Conservation (phyloP, 345 rosid species). For the Hibiscus trionum region DNA sequence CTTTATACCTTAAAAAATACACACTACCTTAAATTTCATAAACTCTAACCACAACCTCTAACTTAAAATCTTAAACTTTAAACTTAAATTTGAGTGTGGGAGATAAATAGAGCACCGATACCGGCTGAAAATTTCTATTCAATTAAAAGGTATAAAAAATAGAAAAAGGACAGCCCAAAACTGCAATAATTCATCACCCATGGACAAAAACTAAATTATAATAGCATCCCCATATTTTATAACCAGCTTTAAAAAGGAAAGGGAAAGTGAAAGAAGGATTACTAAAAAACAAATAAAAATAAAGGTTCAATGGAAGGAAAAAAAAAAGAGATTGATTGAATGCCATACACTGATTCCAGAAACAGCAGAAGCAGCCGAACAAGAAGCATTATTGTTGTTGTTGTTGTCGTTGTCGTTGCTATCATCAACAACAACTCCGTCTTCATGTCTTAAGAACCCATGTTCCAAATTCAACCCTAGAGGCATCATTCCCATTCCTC, state of each 20-base stretch:
- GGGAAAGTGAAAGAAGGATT: slow-evolving; percentile 8
- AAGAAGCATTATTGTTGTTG: slow-evolving; percentile 24
- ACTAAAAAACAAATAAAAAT: neutral
- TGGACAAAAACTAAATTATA: neutral
- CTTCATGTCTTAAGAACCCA: slow-evolving; percentile 36
- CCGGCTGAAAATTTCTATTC: fast-evolving
- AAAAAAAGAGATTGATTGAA: neutral
- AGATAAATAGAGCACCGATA: too few species aligned
- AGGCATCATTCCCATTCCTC: slow-evolving; percentile 31
- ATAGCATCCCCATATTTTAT: too few species aligned
- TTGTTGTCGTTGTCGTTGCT: slow-evolving; percentile 5
- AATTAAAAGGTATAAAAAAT: too few species aligned
- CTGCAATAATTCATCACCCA: neutral
- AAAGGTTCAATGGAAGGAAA: neutral
- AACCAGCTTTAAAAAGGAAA: neutral
- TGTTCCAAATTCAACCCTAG: slow-evolving; percentile 35
- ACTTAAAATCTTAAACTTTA: too few species aligned
- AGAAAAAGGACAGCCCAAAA: neutral
- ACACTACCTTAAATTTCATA: too few species aligned
- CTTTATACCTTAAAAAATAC: too few species aligned
- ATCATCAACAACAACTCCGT: slow-evolving; percentile 2
- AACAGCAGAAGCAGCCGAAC: slow-evolving; percentile 30
- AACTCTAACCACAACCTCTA: too few species aligned
- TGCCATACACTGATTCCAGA: slow-evolving; percentile 37
- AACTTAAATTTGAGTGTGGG: too few species aligned